phyloP scores from a whole-genome alignment of 148 eudicot species.

The Spergularia marina region DNA sequence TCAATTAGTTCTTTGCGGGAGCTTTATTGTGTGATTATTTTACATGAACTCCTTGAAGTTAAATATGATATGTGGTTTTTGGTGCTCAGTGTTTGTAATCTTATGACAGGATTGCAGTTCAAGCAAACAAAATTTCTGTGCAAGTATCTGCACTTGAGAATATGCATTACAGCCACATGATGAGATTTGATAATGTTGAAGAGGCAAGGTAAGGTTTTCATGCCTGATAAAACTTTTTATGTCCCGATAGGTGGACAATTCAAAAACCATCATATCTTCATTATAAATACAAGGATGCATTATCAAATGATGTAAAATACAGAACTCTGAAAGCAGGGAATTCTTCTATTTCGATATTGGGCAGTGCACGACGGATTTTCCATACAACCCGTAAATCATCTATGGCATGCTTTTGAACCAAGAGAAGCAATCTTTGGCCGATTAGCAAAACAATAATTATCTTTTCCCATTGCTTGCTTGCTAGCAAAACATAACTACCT shows the following conservation, averaged over 20 bases:
- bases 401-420: neutral
- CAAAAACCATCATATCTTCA: neutral
- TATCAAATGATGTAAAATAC: neutral
- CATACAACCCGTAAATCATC: neutral
- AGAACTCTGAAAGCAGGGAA: neutral
- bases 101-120: conserved; percentile 66
- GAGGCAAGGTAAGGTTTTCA: conserved; percentile 63
- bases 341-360: neutral
- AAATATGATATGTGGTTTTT: neutral
- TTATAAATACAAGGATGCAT: neutral
- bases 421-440: neutral
- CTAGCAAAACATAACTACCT: neutral
- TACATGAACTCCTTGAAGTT: neutral
- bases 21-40: neutral
- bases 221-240: neutral
- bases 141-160: conserved; percentile 87
- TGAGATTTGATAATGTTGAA: conserved; percentile 80
- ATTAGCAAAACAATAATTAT: neutral
- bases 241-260: neutral
- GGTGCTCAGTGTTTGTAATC: conserved; percentile 16
- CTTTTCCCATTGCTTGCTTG: neutral
- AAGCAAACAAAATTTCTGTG: conserved; percentile 47
- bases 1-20: neutral
- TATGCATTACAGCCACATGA: conserved; percentile 93
- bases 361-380: neutral